A percentile compares a stretch with the other conserved stretches of the same genome.
Conservation (phyloP, 78 protist genomes). For the slime mould (Dictyostelium discoideum) region DNA sequence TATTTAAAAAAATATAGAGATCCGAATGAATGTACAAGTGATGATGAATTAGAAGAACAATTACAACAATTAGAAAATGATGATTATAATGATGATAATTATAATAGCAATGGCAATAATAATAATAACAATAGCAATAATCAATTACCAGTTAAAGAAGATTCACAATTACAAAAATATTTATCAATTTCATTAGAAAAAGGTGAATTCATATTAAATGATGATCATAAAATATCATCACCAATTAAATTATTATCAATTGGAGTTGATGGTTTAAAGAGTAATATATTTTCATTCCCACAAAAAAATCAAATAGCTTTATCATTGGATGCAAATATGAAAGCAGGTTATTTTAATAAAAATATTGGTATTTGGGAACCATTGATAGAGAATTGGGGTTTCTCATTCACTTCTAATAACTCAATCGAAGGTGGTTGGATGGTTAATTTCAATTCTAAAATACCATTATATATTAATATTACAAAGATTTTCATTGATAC, state of each 20-base stretch:
- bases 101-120: not conserved
- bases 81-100: not conserved
- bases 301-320: conserved; percentile 46
- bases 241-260: not conserved
- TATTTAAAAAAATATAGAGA: conserved; percentile 1
- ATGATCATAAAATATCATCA: conserved; percentile 10
- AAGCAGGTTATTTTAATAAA: conserved; percentile 59
- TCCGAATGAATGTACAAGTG: not conserved
- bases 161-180: not conserved
- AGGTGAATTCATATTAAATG: conserved; percentile 38
- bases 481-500: conserved; percentile 78
- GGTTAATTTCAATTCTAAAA: conserved; percentile 6
- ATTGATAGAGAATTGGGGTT: conserved; percentile 70
- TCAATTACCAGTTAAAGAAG: not conserved
- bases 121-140: not conserved
- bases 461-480: conserved; percentile 61
- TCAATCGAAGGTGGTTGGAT: conserved; percentile 55
- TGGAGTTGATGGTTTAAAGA: not conserved
- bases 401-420: conserved; percentile 32
- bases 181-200: conserved; percentile 17
- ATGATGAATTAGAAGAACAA: not conserved
- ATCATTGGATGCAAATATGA: conserved; percentile 9
- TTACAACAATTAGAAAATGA: not conserved
- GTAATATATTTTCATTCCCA: conserved; percentile 25
- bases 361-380: conserved; percentile 83